A percentile compares a stretch with the other conserved stretches of the same genome.
Conservation (phyloP, 225 moss, liverwort and hornwort genomes). For the Physcomitrium patens region DNA sequence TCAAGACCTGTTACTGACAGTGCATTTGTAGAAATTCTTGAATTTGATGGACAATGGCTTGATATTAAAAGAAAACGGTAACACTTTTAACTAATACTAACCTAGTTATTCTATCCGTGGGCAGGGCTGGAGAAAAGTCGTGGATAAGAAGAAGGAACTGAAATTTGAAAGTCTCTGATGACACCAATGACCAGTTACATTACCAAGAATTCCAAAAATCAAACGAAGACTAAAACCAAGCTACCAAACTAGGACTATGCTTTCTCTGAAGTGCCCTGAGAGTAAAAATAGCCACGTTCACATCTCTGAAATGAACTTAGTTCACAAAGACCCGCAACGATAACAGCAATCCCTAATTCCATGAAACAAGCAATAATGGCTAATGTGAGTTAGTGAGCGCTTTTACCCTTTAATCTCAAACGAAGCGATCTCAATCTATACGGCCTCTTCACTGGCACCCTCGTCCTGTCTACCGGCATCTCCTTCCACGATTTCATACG, state of each 20-base stretch:
- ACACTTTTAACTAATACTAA: not conserved
- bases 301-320: not conserved
- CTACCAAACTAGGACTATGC: not conserved
- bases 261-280: not conserved
- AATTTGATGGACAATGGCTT: not conserved
- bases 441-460: conserved; percentile 34
- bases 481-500: conserved; percentile 34
- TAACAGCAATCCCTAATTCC: conserved; percentile 15
- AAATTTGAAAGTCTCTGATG: conserved; percentile 39
- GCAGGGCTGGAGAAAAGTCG: conserved; percentile 55
- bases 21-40: not conserved
- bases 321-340: conserved; percentile 19
- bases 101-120: not conserved
- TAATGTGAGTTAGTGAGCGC: not conserved
- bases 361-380: conserved; percentile 22
- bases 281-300: conserved; percentile 3
- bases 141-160: conserved; percentile 42
- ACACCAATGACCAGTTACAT: conserved; percentile 8
- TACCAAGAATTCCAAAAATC: conserved; percentile 21
- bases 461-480: conserved; percentile 34
- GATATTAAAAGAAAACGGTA: not conserved
- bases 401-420: conserved; percentile 42
- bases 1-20: not conserved
- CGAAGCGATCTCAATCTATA: conserved; percentile 37
- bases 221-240: not conserved